Evolutionary conservation across 2,329 filamentous ascomycete species (phyloP), one percentile per base, ranked within the genome.

Genomic region (Zasmidium citrigriseum): DNA sequence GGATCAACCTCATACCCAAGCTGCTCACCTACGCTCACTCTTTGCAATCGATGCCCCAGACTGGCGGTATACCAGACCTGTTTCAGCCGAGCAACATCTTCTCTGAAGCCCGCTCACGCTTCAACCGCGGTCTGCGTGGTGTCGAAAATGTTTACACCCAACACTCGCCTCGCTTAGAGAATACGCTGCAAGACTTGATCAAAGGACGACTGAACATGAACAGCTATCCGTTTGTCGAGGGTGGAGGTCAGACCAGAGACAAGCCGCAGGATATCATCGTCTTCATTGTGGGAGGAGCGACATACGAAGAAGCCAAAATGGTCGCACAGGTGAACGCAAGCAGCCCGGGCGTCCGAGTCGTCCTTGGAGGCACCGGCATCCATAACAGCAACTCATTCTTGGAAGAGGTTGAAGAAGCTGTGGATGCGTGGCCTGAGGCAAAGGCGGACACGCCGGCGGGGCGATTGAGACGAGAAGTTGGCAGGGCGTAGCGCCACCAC

Each of bases 81-180:
- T 98, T 99, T 68, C 93, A 98, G 70, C 89, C 91, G 0, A 86
- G 89, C 0, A 93, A 91, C 3, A 93, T 99, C 64, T 96, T 99
- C 75, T 90, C 91, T 0, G 90, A 90, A 12, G 92, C 93, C 11
- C 84, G 91, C 41, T 91, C 89, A 69, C 87, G 93, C 4, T 92
- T 99, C 75, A 96, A 96, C 70, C 68, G 73, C 23, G 95, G 95
- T 0, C 82, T 99, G 14, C 97, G 98, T 71, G 95, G 95, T 1
- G 95, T 99, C 1, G 96, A 99, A 74, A 99, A 99, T 68, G 95
- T 99, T 24, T 99, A 99, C 74, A 99, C 95, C 0, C 96, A 99
- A 73, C 95, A 99, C 74, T 96, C 91, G 4, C 92, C 96, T 0
- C 83, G 91, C 21, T 76, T 99, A 16, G 93, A 97, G 73, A 84